Evolutionary conservation across 352 stramenopile genomes (phyloP).

Genomic region (Phytophthora sojae): DNA sequence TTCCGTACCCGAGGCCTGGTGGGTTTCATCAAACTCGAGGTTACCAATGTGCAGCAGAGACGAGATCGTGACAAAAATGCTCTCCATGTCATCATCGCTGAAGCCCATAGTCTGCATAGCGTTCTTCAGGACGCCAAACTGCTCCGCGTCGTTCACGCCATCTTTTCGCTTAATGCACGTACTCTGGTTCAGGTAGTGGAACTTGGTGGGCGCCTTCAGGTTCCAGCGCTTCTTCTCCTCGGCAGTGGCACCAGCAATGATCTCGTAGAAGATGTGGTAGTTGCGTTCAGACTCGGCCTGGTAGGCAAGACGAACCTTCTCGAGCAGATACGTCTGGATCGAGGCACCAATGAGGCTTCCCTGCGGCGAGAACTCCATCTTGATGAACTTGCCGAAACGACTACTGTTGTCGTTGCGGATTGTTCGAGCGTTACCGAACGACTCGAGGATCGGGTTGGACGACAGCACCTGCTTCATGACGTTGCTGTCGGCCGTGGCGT

Average conservation of each 20-base stretch:
- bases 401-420: constrained; percentile 97
- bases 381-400: constrained; percentile 98
- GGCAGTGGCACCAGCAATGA: constrained; percentile 76
- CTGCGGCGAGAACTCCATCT: constrained; percentile 93
- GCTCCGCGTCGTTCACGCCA: constrained; percentile 89
- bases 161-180: constrained; percentile 86
- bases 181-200: constrained; percentile 93
- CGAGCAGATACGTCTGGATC: constrained; percentile 96
- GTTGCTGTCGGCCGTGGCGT: constrained; percentile 58
- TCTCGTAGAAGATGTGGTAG: constrained; percentile 98
- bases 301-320: constrained; percentile 95
- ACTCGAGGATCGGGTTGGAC: constrained; percentile 99
- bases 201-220: constrained; percentile 65
- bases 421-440: constrained; percentile 98
- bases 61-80: constrained; percentile 92
- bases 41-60: constrained; percentile 96
- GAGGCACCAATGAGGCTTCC: constrained; percentile 89
- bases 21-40: constrained; percentile 88
- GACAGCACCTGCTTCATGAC: constrained; percentile 95
- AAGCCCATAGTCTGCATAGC: constrained; percentile 92
- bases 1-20: constrained; percentile 68
- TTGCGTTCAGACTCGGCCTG: constrained; percentile 94
- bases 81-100: constrained; percentile 85
- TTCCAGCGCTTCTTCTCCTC: constrained; percentile 76
- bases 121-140: constrained; percentile 85